Evolutionary conservation across 208 protist species (phyloP).

Genomic region (Tritrichomonas foetus): DNA sequence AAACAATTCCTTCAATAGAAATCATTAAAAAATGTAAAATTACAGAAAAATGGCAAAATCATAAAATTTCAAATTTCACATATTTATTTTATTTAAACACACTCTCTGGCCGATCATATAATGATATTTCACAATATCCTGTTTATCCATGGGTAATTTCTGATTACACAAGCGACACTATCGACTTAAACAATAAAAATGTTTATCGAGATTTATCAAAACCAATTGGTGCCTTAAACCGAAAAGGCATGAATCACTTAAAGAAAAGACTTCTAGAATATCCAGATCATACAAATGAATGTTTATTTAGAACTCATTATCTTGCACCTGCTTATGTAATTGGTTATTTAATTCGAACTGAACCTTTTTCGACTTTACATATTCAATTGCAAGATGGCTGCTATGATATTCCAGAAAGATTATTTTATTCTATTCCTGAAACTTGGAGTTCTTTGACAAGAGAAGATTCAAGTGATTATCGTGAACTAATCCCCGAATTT

Average conservation of each 20-base stretch:
- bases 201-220: constrained; percentile 16
- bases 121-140: constrained; percentile 94
- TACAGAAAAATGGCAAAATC: constrained; percentile 1
- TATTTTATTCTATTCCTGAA: background rate
- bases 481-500: constrained; percentile 15
- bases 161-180: background rate
- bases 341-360: background rate
- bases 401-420: background rate
- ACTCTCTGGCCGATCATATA: constrained; percentile 80
- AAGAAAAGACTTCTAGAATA: background rate
- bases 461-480: background rate
- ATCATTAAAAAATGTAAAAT: background rate
- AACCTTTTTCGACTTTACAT: background rate
- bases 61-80: constrained; percentile 33
- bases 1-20: no score
- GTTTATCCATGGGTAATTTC: constrained; percentile 78
- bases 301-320: background rate
- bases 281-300: background rate
- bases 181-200: background rate
- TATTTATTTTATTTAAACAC: constrained; percentile 74
- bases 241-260: background rate
- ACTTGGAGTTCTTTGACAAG: background rate
- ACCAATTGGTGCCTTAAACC: background rate
- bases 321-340: background rate
- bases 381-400: background rate